A percentile compares a stretch with the other conserved stretches of the same genome.
These are phyloP conservation scores for Blepharisma stoltei DNA, from an alignment of 73 alveolate species.

Conservation along the genomic window DNA sequence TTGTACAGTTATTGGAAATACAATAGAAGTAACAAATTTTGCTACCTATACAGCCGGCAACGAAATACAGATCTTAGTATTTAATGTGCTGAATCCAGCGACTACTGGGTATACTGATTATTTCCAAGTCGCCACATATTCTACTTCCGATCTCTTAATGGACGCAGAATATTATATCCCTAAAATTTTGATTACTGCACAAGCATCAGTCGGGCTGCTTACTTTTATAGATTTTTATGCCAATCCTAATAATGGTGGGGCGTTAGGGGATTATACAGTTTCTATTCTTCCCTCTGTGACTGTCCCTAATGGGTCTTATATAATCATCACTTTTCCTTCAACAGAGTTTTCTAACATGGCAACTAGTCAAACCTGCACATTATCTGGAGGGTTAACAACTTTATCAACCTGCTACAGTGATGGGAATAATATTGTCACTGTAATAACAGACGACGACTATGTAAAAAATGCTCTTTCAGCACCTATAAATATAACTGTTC, in stretches of 20 bases:
- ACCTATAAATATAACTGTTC: not conserved
- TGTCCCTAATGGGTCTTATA: constrained; percentile 12
- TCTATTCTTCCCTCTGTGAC: constrained; percentile 13
- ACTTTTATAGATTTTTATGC: constrained; percentile 7
- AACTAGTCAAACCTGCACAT: not conserved
- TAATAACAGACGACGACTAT: constrained; percentile 18
- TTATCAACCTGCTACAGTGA: constrained; percentile 12
- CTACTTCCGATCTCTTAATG: not conserved
- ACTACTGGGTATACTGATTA: constrained; percentile 1
- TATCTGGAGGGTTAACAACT: constrained; percentile 1
- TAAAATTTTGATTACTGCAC: not conserved
- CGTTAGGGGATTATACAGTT: constrained; percentile 10
- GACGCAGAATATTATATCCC: constrained; percentile 11
- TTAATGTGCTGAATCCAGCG: constrained; percentile 2
- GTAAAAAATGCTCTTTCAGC: not conserved
- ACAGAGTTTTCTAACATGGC: constrained; percentile 1
- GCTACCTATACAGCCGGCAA: not conserved
- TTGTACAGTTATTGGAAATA: not conserved
- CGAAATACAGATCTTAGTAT: not conserved
- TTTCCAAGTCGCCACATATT: constrained; percentile 4
- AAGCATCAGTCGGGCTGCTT: constrained; percentile 2
- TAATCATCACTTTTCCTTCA: not conserved
- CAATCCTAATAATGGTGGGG: not conserved
- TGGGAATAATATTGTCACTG: constrained; percentile 13
- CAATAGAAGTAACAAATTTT: not conserved